Evolutionary conservation across 371 early-diverging fungal genomes (phyloP).

Genomic region (Mucor circinelloides): DNA sequence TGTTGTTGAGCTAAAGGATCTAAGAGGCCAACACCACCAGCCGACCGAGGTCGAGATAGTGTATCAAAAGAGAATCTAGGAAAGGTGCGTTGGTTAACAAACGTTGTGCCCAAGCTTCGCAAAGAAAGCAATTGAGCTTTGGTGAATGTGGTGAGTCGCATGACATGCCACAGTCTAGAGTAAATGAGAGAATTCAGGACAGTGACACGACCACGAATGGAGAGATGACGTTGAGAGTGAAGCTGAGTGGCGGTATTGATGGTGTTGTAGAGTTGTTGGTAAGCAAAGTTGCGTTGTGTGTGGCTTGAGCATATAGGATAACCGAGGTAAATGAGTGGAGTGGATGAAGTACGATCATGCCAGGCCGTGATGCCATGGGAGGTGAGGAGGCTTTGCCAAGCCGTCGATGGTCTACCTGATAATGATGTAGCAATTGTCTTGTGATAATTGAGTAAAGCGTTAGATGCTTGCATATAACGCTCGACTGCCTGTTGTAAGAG

Average conservation of each 20-base stretch:
- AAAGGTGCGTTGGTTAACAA: no score
- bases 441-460: slow-evolving; percentile 8
- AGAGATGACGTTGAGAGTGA: slow-evolving; percentile 14
- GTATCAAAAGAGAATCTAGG: not conserved
- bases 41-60: not conserved
- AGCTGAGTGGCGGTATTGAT: not conserved
- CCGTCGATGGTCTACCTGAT: not conserved
- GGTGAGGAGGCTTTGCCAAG: not conserved
- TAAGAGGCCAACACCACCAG: slow-evolving; percentile 17
- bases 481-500: not conserved
- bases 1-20: slow-evolving; percentile 16
- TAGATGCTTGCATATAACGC: slow-evolving; percentile 2
- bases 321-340: slow-evolving; percentile 9
- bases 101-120: no score
- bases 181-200: no score
- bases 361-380: slow-evolving; percentile 13
- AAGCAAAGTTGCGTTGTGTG: not conserved
- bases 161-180: no score
- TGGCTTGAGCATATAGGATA: slow-evolving; percentile 4
- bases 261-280: not conserved
- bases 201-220: no score
- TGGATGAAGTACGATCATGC: no score
- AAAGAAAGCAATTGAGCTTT: no score
- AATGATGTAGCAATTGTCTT: no score
- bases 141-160: no score